Conservation (phyloP, 345 rosid species). For the Citrus australasica region DNA sequence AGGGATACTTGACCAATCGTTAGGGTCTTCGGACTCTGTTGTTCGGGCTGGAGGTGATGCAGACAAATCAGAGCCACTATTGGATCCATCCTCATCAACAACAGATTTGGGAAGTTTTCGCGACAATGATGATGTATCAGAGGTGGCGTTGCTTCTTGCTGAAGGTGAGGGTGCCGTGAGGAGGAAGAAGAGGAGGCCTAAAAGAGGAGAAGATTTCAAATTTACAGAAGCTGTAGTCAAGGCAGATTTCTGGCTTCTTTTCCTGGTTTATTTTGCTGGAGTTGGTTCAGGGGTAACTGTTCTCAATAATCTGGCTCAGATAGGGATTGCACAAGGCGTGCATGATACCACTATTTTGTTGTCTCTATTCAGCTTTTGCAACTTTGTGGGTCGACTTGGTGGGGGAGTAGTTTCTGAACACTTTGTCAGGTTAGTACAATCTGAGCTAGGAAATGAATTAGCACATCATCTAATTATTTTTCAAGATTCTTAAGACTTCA, state of each 20-base stretch:
- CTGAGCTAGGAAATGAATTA: background rate
- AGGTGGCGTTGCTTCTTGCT: constrained; percentile 64
- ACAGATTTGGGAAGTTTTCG: constrained; percentile 32
- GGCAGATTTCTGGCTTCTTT: constrained; percentile 85
- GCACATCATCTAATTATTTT: background rate
- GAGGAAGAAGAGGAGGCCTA: constrained; percentile 63
- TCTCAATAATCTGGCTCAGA: constrained; percentile 72
- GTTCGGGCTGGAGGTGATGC: constrained; percentile 25
- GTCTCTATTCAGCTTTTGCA: constrained; percentile 67
- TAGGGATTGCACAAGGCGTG: constrained; percentile 58
- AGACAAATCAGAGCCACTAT: constrained; percentile 47
- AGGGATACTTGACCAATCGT: constrained; percentile 17
- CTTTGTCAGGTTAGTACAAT: constrained; percentile 49
- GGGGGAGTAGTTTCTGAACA: constrained; percentile 61
- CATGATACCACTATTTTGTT: constrained; percentile 53
- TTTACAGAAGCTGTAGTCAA: constrained; percentile 59
- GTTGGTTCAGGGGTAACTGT: constrained; percentile 71
- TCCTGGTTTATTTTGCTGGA: constrained; percentile 57
- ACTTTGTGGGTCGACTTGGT: constrained; percentile 64
- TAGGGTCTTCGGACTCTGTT: constrained; percentile 18
- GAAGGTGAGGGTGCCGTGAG: constrained; percentile 68
- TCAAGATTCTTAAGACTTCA: background rate
- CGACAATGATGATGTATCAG: constrained; percentile 37
- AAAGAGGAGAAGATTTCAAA: constrained; percentile 66
- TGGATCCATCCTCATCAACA: constrained; percentile 33